Conservation (phyloP, 306 rosid species). For the Begonia loranthoides region DNA sequence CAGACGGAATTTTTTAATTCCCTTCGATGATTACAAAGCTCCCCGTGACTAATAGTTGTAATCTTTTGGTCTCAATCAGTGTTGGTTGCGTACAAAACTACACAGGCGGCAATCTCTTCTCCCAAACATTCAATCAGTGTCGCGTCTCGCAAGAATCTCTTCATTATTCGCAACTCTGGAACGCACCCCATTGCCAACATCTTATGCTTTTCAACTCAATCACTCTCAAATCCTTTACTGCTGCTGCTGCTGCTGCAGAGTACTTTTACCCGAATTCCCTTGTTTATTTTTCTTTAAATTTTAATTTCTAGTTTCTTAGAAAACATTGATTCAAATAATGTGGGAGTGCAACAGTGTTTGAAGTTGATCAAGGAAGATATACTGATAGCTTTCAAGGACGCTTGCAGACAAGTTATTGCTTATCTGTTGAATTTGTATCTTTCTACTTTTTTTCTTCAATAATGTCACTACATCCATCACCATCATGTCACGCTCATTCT, state of each 20-base stretch:
- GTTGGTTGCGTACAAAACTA: not conserved
- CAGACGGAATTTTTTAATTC: not conserved
- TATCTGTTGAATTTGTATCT: constrained; percentile 47
- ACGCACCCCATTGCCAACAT: no score
- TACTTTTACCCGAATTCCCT: no score
- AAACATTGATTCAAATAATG: not conserved
- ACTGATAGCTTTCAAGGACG: constrained; percentile 6
- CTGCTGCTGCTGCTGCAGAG: no score
- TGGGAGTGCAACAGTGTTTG: constrained; percentile 9
- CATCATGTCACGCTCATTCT: constrained; percentile 35
- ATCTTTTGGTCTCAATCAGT: not conserved
- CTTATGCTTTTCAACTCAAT: no score
- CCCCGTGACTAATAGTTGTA: not conserved
- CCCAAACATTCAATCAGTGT: no score
- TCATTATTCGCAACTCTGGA: no score
- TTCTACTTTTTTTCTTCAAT: constrained; percentile 23
- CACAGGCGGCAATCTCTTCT: no score
- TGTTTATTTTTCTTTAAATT: no score
- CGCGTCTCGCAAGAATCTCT: no score
- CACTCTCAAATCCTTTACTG: no score
- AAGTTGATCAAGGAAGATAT: constrained; percentile 11
- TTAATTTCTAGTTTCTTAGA: no score
- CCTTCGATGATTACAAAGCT: not conserved
- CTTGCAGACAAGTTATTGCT: constrained; percentile 39
- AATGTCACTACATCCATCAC: constrained; percentile 26